phyloP scores from a whole-genome alignment of 2,329 filamentous ascomycete species.

The Xylaria sp. region DNA sequence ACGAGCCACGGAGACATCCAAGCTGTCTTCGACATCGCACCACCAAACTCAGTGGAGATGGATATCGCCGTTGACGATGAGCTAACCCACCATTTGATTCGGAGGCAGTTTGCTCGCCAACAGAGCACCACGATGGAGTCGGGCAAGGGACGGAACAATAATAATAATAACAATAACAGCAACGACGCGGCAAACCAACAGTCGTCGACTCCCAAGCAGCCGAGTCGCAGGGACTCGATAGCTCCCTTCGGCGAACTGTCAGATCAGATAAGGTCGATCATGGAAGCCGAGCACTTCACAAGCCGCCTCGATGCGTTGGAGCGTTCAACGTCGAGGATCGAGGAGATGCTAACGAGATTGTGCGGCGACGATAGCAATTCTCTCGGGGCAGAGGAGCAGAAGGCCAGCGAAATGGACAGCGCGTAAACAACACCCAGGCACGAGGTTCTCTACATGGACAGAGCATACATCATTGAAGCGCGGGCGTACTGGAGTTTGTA shows the following conservation, averaged over 20 bases:
- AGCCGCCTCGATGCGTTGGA: constrained; percentile 54
- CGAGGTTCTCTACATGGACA: background rate
- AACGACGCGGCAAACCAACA: constrained; percentile 13
- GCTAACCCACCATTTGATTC: constrained; percentile 60
- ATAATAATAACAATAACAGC: no score
- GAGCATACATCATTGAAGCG: background rate
- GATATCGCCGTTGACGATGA: constrained; percentile 64
- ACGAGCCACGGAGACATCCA: constrained; percentile 73
- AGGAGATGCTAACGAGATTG: constrained; percentile 48
- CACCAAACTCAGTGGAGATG: constrained; percentile 61
- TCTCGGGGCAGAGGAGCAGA: constrained; percentile 28
- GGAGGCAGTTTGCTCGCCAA: constrained; percentile 56
- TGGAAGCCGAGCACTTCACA: constrained; percentile 49
- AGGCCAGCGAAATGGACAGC: constrained; percentile 33
- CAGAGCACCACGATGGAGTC: constrained; percentile 40
- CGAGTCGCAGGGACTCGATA: constrained; percentile 58
- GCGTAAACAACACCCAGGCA: no score
- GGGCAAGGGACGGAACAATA: constrained; percentile 13
- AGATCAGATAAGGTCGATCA: constrained; percentile 53
- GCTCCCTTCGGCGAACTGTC: constrained; percentile 53
- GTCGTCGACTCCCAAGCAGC: constrained; percentile 32
- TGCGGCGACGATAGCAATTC: constrained; percentile 27
- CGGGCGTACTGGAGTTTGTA: constrained; percentile 1
- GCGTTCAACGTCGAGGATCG: constrained; percentile 51
- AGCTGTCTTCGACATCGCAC: constrained; percentile 72